These are phyloP conservation scores for Venturia carpophila DNA, from an alignment of 2,329 filamentous ascomycete species.

Conservation along the genomic window DNA sequence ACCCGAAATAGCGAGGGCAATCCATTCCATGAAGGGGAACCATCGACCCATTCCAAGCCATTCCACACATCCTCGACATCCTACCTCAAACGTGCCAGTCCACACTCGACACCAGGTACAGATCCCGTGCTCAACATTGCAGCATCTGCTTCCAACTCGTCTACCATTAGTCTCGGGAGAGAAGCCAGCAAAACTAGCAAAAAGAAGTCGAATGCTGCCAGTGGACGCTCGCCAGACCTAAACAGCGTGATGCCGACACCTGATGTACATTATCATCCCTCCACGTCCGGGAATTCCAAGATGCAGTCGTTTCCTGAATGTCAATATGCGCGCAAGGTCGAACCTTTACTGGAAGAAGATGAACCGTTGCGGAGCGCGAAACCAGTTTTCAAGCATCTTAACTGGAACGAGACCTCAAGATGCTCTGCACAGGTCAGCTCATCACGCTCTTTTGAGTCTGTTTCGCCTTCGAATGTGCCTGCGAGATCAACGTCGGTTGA, in stretches of 20 bases:
- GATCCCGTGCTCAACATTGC: not conserved
- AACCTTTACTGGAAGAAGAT: not conserved
- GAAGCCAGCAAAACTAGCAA: not conserved
- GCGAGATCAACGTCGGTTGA: not conserved
- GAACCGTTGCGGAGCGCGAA: not conserved
- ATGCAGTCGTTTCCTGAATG: not conserved
- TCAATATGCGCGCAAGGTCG: not conserved
- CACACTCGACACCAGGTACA: not conserved
- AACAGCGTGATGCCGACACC: not conserved
- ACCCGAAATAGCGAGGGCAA: conserved; percentile 6
- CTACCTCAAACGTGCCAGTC: not conserved
- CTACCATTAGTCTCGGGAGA: not conserved
- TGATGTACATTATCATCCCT: not conserved
- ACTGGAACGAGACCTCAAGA: not conserved
- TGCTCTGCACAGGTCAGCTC: not conserved
- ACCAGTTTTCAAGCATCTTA: not conserved
- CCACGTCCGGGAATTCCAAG: not conserved
- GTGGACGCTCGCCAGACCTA: not conserved
- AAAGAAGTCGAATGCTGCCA: not conserved
- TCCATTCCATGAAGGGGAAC: conserved; percentile 5
- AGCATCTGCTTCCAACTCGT: not conserved
- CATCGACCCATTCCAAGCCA: not conserved
- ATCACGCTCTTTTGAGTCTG: not conserved
- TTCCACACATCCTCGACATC: not conserved
- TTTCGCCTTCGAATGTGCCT: not conserved